Evolutionary conservation across 73 alveolate genomes (phyloP).

Genomic region (Paramecium octaurelia): DNA sequence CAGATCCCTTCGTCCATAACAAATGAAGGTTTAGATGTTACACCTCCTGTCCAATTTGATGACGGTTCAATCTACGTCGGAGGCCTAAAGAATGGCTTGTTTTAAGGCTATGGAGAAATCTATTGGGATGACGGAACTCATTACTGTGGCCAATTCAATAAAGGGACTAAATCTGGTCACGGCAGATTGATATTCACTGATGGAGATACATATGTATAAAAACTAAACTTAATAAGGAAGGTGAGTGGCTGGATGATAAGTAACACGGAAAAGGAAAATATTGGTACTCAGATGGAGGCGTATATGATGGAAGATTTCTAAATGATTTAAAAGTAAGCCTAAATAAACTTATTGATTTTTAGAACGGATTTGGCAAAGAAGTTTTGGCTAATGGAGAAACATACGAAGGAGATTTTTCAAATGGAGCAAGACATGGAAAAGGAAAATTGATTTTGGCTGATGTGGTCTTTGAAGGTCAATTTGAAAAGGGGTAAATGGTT

Average conservation of each 20-base stretch:
- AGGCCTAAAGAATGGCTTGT: neutral
- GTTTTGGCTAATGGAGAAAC: neutral
- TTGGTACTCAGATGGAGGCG: neutral
- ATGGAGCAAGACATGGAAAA: slow-evolving; percentile 79
- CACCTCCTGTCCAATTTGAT: neutral
- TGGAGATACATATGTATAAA: slow-evolving; percentile 17
- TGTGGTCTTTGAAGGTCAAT: slow-evolving; percentile 76
- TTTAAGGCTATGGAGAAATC: slow-evolving; percentile 70
- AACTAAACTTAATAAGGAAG: neutral
- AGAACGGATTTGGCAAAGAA: neutral
- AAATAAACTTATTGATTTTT: neutral
- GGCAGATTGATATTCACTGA: neutral
- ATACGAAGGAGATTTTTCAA: slow-evolving; percentile 72
- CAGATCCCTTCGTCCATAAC: neutral
- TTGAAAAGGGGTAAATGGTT: slow-evolving; percentile 64
- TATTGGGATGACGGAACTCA: slow-evolving; percentile 67
- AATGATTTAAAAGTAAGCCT: neutral
- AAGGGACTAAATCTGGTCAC: neutral
- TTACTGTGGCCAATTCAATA: slow-evolving; percentile 67
- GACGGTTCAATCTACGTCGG: neutral
- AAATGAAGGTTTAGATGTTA: slow-evolving; percentile 16
- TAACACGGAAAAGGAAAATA: slow-evolving; percentile 16
- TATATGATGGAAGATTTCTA: neutral
- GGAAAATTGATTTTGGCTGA: slow-evolving; percentile 73
- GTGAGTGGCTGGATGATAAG: slow-evolving; percentile 12